These are phyloP conservation scores for Aspergillus eucalypticola DNA, from an alignment of 2,329 filamentous ascomycete species.

Conservation along the genomic window DNA sequence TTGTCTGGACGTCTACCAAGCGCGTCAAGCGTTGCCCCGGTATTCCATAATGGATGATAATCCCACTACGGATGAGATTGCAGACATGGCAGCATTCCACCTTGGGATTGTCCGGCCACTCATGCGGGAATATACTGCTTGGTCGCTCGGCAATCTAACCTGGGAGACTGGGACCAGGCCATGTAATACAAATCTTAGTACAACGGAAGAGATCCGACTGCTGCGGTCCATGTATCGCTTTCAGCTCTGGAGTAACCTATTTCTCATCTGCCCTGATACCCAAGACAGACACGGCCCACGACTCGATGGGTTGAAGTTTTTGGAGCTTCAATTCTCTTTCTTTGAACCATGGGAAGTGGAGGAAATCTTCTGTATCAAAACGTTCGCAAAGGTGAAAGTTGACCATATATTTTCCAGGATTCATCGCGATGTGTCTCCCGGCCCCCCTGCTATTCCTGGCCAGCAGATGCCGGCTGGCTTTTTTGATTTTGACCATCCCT, in stretches of 20 bases:
- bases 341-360: conserved; percentile 19
- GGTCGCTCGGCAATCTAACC: conserved; percentile 12
- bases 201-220: conserved; percentile 13
- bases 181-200: background rate
- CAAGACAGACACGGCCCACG: too few species aligned
- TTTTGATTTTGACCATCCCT: background rate
- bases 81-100: conserved; percentile 12
- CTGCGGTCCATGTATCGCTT: conserved; percentile 18
- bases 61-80: conserved; percentile 5
- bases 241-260: conserved; percentile 15
- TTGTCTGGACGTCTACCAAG: background rate
- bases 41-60: background rate
- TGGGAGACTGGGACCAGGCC: background rate
- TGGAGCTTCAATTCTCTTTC: background rate
- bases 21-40: background rate
- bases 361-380: conserved; percentile 11
- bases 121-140: conserved; percentile 5
- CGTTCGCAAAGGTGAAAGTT: conserved; percentile 2
- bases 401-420: conserved; percentile 7
- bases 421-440: conserved; percentile 5
- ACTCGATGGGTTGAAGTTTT: too few species aligned
- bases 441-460: too few species aligned
- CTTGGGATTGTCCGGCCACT: conserved; percentile 18
- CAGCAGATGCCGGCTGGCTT: too few species aligned
- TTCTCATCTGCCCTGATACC: background rate